phyloP scores from a whole-genome alignment of 305 asterid species.

The Plantago coronopus region DNA sequence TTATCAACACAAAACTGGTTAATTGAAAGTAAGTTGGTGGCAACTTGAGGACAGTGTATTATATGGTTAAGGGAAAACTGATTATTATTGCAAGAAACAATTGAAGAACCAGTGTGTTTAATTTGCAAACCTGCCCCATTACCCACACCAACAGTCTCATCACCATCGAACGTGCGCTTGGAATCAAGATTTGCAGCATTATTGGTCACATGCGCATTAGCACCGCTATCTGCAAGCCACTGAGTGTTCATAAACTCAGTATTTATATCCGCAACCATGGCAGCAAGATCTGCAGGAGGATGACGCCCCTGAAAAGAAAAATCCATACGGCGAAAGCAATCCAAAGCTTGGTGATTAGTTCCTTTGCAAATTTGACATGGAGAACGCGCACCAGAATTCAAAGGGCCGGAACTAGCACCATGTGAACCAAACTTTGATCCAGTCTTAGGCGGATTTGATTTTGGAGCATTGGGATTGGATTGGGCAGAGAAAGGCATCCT shows the following conservation, averaged over 20 bases:
- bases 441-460: not conserved
- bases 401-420: not conserved
- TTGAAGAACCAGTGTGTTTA: not conserved
- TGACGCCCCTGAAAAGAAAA: constrained; percentile 4
- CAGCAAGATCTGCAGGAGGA: not conserved
- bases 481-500: not conserved
- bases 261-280: not conserved
- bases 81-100: not conserved
- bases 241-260: not conserved
- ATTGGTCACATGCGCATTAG: constrained; percentile 1
- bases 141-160: not conserved
- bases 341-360: not conserved
- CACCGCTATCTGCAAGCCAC: constrained; percentile 7
- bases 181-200: not conserved
- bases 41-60: not conserved
- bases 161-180: not conserved
- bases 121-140: constrained; percentile 1
- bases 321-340: not conserved
- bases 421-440: not conserved
- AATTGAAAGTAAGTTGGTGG: constrained; percentile 1
- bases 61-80: not conserved
- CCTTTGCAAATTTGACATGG: constrained; percentile 3
- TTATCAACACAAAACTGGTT: not conserved
- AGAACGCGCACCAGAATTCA: not conserved
- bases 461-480: not conserved